Evolutionary conservation across 768 basidiomycete genomes (phyloP).

Genomic region (Butyriboletus loyo): DNA sequence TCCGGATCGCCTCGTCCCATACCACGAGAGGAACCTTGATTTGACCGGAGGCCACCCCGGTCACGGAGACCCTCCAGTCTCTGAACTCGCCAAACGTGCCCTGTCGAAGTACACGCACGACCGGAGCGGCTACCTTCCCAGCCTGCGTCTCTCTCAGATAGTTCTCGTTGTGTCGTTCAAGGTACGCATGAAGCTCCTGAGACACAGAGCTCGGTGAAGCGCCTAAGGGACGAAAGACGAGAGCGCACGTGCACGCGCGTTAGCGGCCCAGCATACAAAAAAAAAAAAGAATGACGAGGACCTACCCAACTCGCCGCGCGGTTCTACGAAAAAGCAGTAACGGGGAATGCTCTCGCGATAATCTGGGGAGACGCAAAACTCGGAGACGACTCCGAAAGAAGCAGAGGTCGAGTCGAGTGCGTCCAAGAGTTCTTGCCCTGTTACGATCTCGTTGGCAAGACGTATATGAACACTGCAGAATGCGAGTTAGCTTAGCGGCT

Average conservation of each 20-base stretch:
- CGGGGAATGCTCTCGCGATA: constrained; percentile 14
- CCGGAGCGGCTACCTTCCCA: constrained; percentile 7
- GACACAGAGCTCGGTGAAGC: constrained; percentile 1
- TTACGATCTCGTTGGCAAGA: constrained; percentile 22
- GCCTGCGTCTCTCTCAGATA: constrained; percentile 9
- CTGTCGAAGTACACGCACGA: constrained; percentile 14
- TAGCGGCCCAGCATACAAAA: neutral
- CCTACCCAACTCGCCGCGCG: constrained; percentile 7
- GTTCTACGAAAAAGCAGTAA: constrained; percentile 22
- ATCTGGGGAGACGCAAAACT: constrained; percentile 20
- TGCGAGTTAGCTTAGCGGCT: neutral
- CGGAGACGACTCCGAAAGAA: constrained; percentile 19
- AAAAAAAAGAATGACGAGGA: neutral
- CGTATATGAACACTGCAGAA: constrained; percentile 13
- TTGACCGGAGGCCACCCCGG: constrained; percentile 16
- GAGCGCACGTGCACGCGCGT: neutral
- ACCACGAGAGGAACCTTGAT: constrained; percentile 20
- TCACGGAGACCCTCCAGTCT: constrained; percentile 17
- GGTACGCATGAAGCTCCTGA: constrained; percentile 3
- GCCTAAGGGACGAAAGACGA: neutral
- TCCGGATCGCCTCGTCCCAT: constrained; percentile 8
- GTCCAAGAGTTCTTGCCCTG: constrained; percentile 18
- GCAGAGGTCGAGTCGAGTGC: constrained; percentile 13
- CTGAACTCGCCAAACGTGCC: constrained; percentile 22
- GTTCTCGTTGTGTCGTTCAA: constrained; percentile 16